A percentile compares a stretch with the other conserved stretches of the same genome.
Evolutionary conservation across 2,329 filamentous ascomycete genomes (phyloP).

Genomic region (Chaetomium globosum): DNA sequence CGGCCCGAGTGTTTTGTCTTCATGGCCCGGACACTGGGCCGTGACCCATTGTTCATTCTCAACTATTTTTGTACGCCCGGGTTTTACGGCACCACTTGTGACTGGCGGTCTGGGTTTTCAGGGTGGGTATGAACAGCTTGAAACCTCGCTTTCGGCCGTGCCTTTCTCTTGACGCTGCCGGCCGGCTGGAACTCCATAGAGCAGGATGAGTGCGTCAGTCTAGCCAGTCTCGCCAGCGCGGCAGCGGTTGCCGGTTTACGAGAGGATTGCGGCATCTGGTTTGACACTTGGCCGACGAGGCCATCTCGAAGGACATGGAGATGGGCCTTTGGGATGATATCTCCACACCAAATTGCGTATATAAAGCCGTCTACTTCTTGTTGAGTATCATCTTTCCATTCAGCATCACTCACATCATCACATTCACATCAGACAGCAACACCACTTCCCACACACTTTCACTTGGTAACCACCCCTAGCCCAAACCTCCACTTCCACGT

Average conservation of each 20-base stretch:
- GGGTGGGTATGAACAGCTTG: not conserved
- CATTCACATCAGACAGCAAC: not conserved
- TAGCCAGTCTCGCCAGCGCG: not conserved
- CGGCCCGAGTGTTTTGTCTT: not conserved
- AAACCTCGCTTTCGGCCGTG: not conserved
- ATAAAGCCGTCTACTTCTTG: not conserved
- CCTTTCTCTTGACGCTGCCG: too few relatives aligned
- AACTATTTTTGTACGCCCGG: not conserved
- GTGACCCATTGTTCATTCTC: not conserved
- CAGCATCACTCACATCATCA: not conserved
- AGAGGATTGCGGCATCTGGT: not conserved
- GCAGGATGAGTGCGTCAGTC: not conserved
- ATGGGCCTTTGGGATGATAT: not conserved
- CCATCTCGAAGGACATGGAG: not conserved
- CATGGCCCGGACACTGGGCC: not conserved
- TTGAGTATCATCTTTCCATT: not conserved
- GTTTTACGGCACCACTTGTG: not conserved
- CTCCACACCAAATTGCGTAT: not conserved
- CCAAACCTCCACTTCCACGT: not conserved
- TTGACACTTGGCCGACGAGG: not conserved
- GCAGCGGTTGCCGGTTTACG: not conserved
- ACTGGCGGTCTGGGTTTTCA: not conserved
- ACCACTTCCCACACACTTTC: not conserved
- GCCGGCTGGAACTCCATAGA: not conserved
- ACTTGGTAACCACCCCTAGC: not conserved